Base-by-base conservation (phyloP, 495 filamentous ascomycete genomes). In the Lepidopterella palustris region DNA sequence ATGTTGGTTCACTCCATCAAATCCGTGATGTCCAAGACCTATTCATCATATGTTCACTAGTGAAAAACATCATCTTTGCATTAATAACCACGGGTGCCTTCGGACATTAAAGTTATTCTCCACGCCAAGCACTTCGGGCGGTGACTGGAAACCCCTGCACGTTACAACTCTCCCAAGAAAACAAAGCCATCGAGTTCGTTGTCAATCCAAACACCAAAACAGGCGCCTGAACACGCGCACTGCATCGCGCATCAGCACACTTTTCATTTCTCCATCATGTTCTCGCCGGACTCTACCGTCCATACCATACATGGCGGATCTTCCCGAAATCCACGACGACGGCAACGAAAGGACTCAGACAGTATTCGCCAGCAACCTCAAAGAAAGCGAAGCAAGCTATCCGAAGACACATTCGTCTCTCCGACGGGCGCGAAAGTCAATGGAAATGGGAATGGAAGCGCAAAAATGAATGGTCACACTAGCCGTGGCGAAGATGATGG, bases 311-410 rank as follows among this genome's bases (percentile, higher is more conserved):
- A 64, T 39, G 55, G 60, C 57, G 15, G 27, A 23, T 62, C 63
- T 8, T 39, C 55, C 31, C 67, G 69, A 11, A 72, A 72, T 45
- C 70, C 72, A 5, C 69, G 69, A 27, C 58, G 73, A 52, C 63
- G 73, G 48, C 71, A 68, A 60, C 71, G 71, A 39, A 71, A 66
- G 35, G 72, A 75, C 51, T 68, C 61, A 0, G 73, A 73, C 20
- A 68, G 67, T 47, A n/a, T 63, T 15, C 59, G 55, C 32, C 61
- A 63, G 31, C 65, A 66, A 24, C 69, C 69, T 13, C 59, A 64
- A 40, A 55, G 71, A 39, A 75, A 75, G 54, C 57, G 73, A 11
- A 75, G 69, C 63, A 73, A 73, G 56, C 39, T 73, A n/a, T 68
- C 61, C 21, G 68, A 68, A 13, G 67, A 65, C 48, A 64, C 60